Percentiles rank a stretch among this genome's conserved stretches.
Evolutionary conservation across 169 alveolate species (phyloP).

Genomic region (Cryptosporidium ryanae): DNA sequence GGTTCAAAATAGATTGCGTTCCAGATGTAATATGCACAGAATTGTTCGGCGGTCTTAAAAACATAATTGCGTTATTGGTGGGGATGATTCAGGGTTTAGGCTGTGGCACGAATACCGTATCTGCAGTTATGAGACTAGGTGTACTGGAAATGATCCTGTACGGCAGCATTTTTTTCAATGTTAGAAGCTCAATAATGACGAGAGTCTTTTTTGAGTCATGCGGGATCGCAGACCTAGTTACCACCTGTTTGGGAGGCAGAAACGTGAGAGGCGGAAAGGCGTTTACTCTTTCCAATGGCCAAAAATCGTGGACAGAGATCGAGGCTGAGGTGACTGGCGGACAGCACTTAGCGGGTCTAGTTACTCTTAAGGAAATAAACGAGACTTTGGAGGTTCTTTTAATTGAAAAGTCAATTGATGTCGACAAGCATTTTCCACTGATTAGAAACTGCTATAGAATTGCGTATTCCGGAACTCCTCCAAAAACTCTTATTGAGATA

Average conservation of each 20-base stretch:
- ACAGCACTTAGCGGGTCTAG: constrained; percentile 83
- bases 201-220: constrained; percentile 91
- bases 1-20: constrained; percentile 89
- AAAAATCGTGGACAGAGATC: constrained; percentile 87
- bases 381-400: constrained; percentile 58
- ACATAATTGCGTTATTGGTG: constrained; percentile 91
- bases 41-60: constrained; percentile 94
- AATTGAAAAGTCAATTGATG: constrained; percentile 58
- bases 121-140: constrained; percentile 94
- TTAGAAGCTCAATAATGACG: constrained; percentile 76
- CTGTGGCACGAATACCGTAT: constrained; percentile 91
- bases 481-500: constrained; percentile 31
- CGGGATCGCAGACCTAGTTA: constrained; percentile 92
- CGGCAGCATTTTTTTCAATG: constrained; percentile 64
- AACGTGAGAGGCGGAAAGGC: constrained; percentile 92
- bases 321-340: constrained; percentile 90
- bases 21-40: constrained; percentile 91
- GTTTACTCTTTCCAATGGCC: constrained; percentile 86
- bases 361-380: constrained; percentile 55
- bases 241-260: constrained; percentile 93
- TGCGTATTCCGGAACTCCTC: constrained; percentile 45
- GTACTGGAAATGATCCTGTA: constrained; percentile 85
- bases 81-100: constrained; percentile 95
- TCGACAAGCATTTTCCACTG: constrained; percentile 61
- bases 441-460: constrained; percentile 60